A percentile compares a stretch with the other conserved stretches of the same genome.
phyloP scores from a whole-genome alignment of 2,329 filamentous ascomycete genomes.

The Penicillium paneum region DNA sequence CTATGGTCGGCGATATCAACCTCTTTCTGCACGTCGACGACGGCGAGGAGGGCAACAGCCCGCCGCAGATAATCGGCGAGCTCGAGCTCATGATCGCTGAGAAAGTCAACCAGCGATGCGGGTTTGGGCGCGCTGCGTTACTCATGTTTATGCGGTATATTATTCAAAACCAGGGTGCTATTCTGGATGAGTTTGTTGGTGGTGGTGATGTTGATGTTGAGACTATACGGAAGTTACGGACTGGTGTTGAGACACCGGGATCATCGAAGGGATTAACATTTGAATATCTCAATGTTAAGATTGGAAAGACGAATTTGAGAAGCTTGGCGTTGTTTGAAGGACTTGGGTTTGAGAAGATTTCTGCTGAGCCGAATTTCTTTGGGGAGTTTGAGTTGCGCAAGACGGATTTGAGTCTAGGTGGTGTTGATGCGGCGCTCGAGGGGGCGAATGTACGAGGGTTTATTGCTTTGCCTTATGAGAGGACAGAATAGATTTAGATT shows the following conservation, averaged over 20 bases:
- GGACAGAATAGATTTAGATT: slow-evolving; percentile 11
- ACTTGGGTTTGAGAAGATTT: slow-evolving; percentile 54
- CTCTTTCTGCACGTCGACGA: slow-evolving; percentile 69
- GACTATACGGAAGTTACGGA: slow-evolving; percentile 15
- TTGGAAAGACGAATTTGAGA: slow-evolving; percentile 54
- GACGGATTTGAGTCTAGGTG: slow-evolving; percentile 27
- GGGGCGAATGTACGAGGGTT: slow-evolving; percentile 37
- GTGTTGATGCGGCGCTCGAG: slow-evolving; percentile 27
- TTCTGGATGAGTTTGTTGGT: slow-evolving; percentile 57
- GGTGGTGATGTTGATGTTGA: slow-evolving; percentile 13
- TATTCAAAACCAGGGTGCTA: slow-evolving; percentile 47
- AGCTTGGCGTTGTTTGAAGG: slow-evolving; percentile 62
- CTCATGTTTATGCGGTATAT: slow-evolving; percentile 69
- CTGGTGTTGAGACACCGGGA: slow-evolving; percentile 4
- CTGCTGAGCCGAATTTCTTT: slow-evolving; percentile 60
- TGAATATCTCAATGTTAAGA: slow-evolving; percentile 58
- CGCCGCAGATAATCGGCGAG: slow-evolving; percentile 58
- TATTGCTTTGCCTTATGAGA: slow-evolving; percentile 38
- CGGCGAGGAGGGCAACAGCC: slow-evolving; percentile 43
- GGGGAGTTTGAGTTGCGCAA: slow-evolving; percentile 62
- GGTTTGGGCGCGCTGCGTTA: slow-evolving; percentile 65
- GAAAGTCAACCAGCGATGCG: slow-evolving; percentile 55
- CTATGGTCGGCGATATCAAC: slow-evolving; percentile 73
- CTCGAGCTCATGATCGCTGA: slow-evolving; percentile 83
- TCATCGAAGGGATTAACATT: slow-evolving; percentile 16